Base-by-base conservation (phyloP, 225 moss, liverwort and hornwort genomes). In the Ulota crispa region DNA sequence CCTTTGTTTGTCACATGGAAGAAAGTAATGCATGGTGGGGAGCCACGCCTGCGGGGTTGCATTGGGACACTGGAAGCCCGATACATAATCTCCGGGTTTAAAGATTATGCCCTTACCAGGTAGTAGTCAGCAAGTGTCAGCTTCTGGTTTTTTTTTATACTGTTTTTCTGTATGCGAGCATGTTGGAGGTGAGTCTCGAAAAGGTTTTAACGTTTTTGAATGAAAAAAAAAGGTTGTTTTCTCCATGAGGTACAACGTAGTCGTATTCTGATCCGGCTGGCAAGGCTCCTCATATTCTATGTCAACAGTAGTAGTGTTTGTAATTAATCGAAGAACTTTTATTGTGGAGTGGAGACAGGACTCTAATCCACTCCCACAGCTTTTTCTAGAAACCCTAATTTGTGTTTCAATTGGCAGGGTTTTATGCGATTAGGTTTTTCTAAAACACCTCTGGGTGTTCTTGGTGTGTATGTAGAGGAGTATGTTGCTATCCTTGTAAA, bases 1-100 rank as follows among this genome's bases (percentile, higher is more conserved):
- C 98, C 98, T 83, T 91, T 99, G 75, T 99, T 99, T 83, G 98
- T 99, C 43, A 99, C 98, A 41, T 99, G 98, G 98, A 99, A 99
- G 93, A 99, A 99, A 86, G 89, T 96, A 57, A 87, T 94, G 55
- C 95, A 94, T 81, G 95, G 98, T 81, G 98, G 98, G 85, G 98
- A 99, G 86, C 98, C 98, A 82, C 98, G 98, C 82, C 85, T 99
- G 87, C 94, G 98, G 85, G 98, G 98, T 68, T 99, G 98, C 89
- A 94, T 99, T 88, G 98, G 98, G 67, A 99, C 98, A 63, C 93
- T 99, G 82, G 98, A 99, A 91, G 95, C 95, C 79, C 94, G 98
- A 81, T 94, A 93, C 85, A 88, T 99, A 66, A 87, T 96, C 80
- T 93, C 98, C 76, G 98, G 98, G 83, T 99, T 99, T 83, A 96